phyloP scores from a whole-genome alignment of 805 yeast genomes.

The Cyberlindnera suaveolens region DNA sequence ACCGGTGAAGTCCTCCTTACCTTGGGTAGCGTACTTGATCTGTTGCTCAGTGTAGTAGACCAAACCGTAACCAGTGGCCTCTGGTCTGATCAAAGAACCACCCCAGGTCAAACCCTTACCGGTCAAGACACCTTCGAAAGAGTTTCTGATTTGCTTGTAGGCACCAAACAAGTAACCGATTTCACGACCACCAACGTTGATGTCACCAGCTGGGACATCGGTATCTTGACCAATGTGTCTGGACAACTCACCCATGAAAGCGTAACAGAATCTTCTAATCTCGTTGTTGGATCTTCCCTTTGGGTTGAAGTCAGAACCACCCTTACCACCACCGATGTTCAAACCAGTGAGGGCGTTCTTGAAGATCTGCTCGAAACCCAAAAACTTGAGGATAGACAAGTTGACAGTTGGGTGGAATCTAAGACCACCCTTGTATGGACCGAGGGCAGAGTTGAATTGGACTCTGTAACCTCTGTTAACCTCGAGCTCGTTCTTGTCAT shows the following conservation, averaged over 20 bases:
- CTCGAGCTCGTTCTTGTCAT: constrained; percentile 85
- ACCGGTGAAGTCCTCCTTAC: constrained; percentile 85
- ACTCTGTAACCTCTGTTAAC: constrained; percentile 98
- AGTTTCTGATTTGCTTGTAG: constrained; percentile 84
- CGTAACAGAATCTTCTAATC: constrained; percentile 93
- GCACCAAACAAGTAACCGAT: constrained; percentile 88
- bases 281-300: constrained; percentile 90
- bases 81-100: constrained; percentile 98
- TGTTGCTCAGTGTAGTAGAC: constrained; percentile 96
- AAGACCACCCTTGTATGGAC: constrained; percentile 99
- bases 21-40: constrained; percentile 88
- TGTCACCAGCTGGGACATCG: constrained; percentile 99
- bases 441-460: constrained; percentile 96
- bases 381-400: constrained; percentile 88
- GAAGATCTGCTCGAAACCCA: constrained; percentile 98
- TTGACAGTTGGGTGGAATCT: constrained; percentile 97
- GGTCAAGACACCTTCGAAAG: constrained; percentile 95
- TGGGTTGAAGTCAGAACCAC: constrained; percentile 98
- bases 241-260: constrained; percentile 93
- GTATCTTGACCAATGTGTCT: constrained; percentile 96
- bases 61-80: constrained; percentile 98
- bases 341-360: constrained; percentile 97
- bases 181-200: constrained; percentile 89
- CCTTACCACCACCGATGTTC: constrained; percentile 99
- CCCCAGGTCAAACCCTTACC: constrained; percentile 99